Conservation (phyloP, 2,329 filamentous ascomycete species). For the Metarhizium robertsii region DNA sequence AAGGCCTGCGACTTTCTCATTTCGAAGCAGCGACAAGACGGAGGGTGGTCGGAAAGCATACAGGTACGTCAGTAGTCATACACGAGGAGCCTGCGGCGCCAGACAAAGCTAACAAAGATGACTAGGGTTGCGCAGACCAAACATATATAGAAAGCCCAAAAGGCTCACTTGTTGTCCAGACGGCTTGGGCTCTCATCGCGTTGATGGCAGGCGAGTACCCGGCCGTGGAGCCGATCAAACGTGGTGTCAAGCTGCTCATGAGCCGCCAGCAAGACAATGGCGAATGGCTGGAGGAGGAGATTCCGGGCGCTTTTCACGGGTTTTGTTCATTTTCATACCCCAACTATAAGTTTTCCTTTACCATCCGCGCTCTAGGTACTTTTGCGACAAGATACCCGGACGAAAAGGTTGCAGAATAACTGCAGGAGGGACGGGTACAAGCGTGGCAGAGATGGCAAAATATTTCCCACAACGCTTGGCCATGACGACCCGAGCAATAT, state of each 20-base stretch:
- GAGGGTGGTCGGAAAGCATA: slow-evolving; percentile 87
- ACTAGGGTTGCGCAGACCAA: too few relatives aligned
- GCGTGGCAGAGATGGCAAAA: too few relatives aligned
- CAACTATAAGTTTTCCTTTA: slow-evolving; percentile 96
- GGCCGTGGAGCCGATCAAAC: slow-evolving; percentile 59
- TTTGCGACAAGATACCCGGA: too few relatives aligned
- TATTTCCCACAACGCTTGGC: too few relatives aligned
- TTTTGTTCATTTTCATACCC: slow-evolving; percentile 98
- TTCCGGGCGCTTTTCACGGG: slow-evolving; percentile 97
- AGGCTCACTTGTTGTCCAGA: slow-evolving; percentile 61
- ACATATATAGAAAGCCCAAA: too few relatives aligned
- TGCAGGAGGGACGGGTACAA: too few relatives aligned
- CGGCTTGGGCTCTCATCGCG: slow-evolving; percentile 77
- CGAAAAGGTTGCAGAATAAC: too few relatives aligned
- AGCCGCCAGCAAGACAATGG: slow-evolving; percentile 74
- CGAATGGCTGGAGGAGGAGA: slow-evolving; percentile 89
- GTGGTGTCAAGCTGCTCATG: slow-evolving; percentile 73
- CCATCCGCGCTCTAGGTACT: slow-evolving; percentile 75
- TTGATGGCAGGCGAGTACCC: slow-evolving; percentile 76
- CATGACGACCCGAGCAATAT: too few relatives aligned
- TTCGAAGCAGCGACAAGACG: slow-evolving; percentile 76
- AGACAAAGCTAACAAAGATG: too few relatives aligned
- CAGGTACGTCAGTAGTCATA: slow-evolving; percentile 32
- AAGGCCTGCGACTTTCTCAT: slow-evolving; percentile 61
- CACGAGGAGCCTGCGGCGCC: too few relatives aligned